Evolutionary conservation across 495 filamentous ascomycete species (phyloP).

Genomic region (Aspergillus saccharolyticus): DNA sequence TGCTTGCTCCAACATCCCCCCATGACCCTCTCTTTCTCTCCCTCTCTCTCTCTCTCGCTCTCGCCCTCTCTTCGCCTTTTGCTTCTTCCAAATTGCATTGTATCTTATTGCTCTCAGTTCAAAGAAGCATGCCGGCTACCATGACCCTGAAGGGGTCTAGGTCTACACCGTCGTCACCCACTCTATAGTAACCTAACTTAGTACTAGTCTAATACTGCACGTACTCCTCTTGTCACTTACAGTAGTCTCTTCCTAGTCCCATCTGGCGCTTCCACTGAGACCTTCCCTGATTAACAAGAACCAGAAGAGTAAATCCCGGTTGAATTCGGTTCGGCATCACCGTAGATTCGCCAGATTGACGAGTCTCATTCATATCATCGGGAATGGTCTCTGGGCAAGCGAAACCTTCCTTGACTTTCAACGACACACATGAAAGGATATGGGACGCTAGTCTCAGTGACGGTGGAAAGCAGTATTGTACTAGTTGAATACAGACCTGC

Average conservation of each 20-base stretch:
- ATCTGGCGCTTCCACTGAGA: neutral
- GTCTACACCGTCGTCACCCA: too few relatives aligned
- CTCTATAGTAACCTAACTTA: too few relatives aligned
- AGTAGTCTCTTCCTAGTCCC: neutral
- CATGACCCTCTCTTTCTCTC: neutral
- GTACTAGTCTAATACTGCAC: too few relatives aligned
- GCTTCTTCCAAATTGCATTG: neutral
- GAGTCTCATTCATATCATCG: slow-evolving; percentile 19
- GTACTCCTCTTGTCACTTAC: neutral
- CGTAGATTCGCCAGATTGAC: slow-evolving; percentile 10
- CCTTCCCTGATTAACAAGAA: neutral
- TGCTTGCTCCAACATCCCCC: neutral
- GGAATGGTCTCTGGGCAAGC: slow-evolving; percentile 7
- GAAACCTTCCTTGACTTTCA: neutral
- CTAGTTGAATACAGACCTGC: neutral
- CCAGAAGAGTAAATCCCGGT: neutral
- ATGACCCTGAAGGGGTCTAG: neutral
- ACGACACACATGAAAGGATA: neutral
- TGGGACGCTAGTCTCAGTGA: neutral
- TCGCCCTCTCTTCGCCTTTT: neutral
- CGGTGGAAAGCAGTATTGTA: slow-evolving; percentile 1
- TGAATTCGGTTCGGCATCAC: neutral
- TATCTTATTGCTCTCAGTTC: too few relatives aligned
- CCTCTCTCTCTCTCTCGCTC: neutral
- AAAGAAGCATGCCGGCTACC: neutral